phyloP scores from a whole-genome alignment of 345 rosid genomes.

The Populus deltoides region DNA sequence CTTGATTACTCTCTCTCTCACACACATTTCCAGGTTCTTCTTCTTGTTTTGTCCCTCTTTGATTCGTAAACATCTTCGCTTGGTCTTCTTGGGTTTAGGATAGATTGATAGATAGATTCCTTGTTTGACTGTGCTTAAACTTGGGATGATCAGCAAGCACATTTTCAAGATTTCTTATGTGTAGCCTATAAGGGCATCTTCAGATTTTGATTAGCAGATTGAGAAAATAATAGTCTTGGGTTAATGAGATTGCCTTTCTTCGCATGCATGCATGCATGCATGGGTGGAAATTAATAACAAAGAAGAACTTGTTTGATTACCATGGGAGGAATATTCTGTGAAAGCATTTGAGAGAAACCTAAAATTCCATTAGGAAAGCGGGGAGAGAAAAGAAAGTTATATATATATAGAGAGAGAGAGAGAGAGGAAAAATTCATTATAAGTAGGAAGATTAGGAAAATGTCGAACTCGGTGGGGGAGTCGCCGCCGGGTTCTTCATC shows the following conservation, averaged over 20 bases:
- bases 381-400: neutral
- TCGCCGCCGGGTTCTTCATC: conserved; percentile 32
- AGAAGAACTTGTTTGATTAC: neutral
- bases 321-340: neutral
- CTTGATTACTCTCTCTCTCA: neutral
- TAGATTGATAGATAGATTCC: neutral
- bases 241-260: neutral
- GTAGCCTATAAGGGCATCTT: no score
- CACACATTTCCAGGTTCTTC: neutral
- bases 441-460: conserved; percentile 12
- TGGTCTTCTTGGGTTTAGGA: neutral
- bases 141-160: neutral
- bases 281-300: neutral
- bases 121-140: neutral
- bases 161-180: neutral
- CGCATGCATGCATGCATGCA: neutral
- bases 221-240: neutral
- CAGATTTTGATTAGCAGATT: neutral
- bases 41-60: neutral
- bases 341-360: neutral
- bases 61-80: neutral
- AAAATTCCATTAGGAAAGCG: neutral
- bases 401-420: no score
- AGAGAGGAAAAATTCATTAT: no score
- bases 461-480: conserved; percentile 42